Conservation (phyloP, 352 stramenopile species). For the Globisporangium barbulae region DNA sequence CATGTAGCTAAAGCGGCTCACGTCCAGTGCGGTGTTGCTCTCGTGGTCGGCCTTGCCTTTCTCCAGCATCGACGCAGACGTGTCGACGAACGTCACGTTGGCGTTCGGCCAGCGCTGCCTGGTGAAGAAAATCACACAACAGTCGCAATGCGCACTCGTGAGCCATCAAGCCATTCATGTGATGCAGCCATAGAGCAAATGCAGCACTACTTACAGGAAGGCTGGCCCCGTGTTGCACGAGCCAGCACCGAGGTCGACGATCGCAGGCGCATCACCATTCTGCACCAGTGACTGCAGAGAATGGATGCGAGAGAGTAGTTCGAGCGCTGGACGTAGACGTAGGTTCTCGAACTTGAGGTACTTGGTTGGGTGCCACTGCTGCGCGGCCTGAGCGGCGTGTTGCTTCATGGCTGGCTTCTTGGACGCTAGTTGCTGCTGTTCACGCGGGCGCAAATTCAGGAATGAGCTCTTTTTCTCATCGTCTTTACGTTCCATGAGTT, state of each 20-base stretch:
- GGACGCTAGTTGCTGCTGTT: background rate
- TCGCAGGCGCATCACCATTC: slow-evolving; percentile 19
- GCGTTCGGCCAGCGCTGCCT: slow-evolving; percentile 53
- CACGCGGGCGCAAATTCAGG: background rate
- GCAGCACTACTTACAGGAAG: slow-evolving; percentile 41
- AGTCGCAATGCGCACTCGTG: no score
- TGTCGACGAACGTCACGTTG: slow-evolving; percentile 57
- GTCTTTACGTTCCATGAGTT: background rate
- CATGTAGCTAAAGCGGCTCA: slow-evolving; percentile 34
- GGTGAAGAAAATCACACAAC: background rate
- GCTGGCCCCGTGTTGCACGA: slow-evolving; percentile 67
- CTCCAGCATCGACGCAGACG: slow-evolving; percentile 57
- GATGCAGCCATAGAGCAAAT: background rate
- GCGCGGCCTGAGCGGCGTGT: slow-evolving; percentile 22
- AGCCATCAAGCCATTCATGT: background rate
- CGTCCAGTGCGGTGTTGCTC: slow-evolving; percentile 21
- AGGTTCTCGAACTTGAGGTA: slow-evolving; percentile 66
- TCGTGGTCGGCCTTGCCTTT: slow-evolving; percentile 39
- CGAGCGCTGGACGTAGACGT: slow-evolving; percentile 56
- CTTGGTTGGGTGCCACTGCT: slow-evolving; percentile 52
- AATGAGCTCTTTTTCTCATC: background rate
- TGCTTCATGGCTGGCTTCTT: slow-evolving; percentile 6
- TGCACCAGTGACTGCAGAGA: slow-evolving; percentile 14
- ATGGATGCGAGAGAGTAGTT: slow-evolving; percentile 49
- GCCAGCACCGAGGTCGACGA: slow-evolving; percentile 64